These are phyloP conservation scores for Lecanicillium sp. DNA, from an alignment of 2,329 filamentous ascomycete genomes.

Conservation along the genomic window DNA sequence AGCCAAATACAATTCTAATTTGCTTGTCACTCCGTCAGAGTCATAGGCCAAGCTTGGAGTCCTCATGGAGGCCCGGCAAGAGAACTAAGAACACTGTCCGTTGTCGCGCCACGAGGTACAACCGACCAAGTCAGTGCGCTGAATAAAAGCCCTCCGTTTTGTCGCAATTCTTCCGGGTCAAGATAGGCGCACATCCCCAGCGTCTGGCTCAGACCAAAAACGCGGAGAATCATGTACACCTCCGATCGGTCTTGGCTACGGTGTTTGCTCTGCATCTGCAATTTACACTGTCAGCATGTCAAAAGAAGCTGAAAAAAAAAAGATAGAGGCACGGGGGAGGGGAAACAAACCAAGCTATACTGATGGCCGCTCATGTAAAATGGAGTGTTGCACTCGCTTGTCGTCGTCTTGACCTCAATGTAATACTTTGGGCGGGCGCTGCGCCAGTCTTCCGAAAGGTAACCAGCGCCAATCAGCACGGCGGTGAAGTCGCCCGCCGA, in stretches of 20 bases:
- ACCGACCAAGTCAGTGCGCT: constrained; percentile 17
- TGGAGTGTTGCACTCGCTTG: constrained; percentile 26
- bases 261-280: constrained; percentile 16
- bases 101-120: too few relatives aligned
- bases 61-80: too few relatives aligned
- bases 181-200: constrained; percentile 16
- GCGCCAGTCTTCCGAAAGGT: constrained; percentile 17
- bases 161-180: constrained; percentile 17
- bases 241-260: constrained; percentile 11
- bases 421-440: constrained; percentile 32
- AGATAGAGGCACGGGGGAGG: too few relatives aligned
- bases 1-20: too few relatives aligned
- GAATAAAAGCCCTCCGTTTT: constrained; percentile 17
- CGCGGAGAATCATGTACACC: constrained; percentile 17
- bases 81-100: too few relatives aligned
- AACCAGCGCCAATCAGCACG: constrained; percentile 12
- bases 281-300: not conserved
- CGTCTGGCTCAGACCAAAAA: constrained; percentile 15
- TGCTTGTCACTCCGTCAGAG: too few relatives aligned
- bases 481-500: constrained; percentile 14
- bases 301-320: not conserved
- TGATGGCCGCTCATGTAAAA: constrained; percentile 43
- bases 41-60: too few relatives aligned
- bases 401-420: constrained; percentile 47
- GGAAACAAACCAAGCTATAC: constrained; percentile 30